Evolutionary conservation across 257 asterid species (phyloP), one percentile per base, ranked within the genome.

Genomic region (Lavandula angustifolia): DNA sequence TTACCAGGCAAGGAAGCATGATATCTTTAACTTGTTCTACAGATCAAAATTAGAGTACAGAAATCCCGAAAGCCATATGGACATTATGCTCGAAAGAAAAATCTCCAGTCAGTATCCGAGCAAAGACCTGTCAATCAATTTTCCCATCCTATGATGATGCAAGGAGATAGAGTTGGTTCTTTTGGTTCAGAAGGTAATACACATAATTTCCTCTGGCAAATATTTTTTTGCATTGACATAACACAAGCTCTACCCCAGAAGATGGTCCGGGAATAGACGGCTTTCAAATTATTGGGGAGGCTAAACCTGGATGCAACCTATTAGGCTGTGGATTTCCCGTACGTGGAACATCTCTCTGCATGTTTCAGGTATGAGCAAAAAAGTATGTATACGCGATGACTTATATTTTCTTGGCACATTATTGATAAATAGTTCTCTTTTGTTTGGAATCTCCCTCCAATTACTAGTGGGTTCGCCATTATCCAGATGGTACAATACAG

Each of bases 401-500:
- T 60, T 52, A 48, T 53, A 14, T 44, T 55, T 57, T 57, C 5
- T 50, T 2, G 10, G 67, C 32, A 13, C 33, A 42, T 44, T 65
- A 70, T 68, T 66, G 48, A 63, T 68, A 27, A 40, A 46, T 57
- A 22, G 40, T 33, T 47, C 47, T 66, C 9, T 59, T 44, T 62
- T 64, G 10, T 63, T 66, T 51, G 52, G 61, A 40, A 42, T 80
- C 62, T 54, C 50, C 66, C 52, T 65, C 72, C 57, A 29, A 60
- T 75, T 68, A 52, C 71, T 72, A 94, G 99, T 94, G 99, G 99
- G 94, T 94, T 85, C 99, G 96, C 38, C 96, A 87, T 86, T 81
- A 87, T 87, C 97, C 92, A 3, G 99, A 94, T 60, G 99, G 99
- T 58, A 94, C 99, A 41, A 81, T 94, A 82, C 96, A 94, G 78